Evolutionary conservation across 2,329 filamentous ascomycete species (phyloP).

Genomic region (Onygenales sp.): DNA sequence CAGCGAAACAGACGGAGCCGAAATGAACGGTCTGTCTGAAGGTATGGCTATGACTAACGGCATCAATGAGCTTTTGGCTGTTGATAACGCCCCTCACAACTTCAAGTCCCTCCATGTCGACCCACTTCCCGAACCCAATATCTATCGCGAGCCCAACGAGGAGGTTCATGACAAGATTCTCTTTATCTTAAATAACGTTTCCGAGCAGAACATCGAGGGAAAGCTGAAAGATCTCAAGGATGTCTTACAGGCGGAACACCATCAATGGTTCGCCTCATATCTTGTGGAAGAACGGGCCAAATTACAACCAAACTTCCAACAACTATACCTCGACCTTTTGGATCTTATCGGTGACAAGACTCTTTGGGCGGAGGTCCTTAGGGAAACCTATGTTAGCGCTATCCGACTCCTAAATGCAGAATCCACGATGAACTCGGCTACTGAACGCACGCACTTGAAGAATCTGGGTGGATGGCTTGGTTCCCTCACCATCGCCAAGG

Average conservation of each 20-base stretch:
- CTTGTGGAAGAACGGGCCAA: constrained; percentile 94
- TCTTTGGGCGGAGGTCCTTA: constrained; percentile 80
- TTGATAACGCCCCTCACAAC: constrained; percentile 56
- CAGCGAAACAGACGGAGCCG: constrained; percentile 42
- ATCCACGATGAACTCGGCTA: constrained; percentile 69
- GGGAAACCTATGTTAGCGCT: constrained; percentile 84
- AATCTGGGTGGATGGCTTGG: constrained; percentile 92
- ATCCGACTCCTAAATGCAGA: constrained; percentile 85
- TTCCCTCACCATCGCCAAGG: constrained; percentile 79
- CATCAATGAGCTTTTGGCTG: constrained; percentile 48
- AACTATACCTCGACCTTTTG: constrained; percentile 83
- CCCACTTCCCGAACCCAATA: constrained; percentile 49
- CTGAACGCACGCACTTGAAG: constrained; percentile 80
- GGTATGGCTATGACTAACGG: constrained; percentile 58
- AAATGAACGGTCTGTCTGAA: constrained; percentile 26
- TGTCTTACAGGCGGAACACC: constrained; percentile 67
- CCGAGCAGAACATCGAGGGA: constrained; percentile 72
- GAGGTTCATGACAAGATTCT: constrained; percentile 87
- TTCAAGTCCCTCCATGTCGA: constrained; percentile 76
- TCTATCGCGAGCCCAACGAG: constrained; percentile 73
- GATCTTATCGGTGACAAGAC: constrained; percentile 68
- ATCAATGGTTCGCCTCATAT: constrained; percentile 94
- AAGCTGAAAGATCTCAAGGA: constrained; percentile 77
- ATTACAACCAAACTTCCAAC: constrained; percentile 93
- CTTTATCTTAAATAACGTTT: constrained; percentile 95